Percentiles rank a stretch among this genome's conserved stretches.
Conservation (phyloP, 208 protist species). For the Crithidia acanthocephali region DNA sequence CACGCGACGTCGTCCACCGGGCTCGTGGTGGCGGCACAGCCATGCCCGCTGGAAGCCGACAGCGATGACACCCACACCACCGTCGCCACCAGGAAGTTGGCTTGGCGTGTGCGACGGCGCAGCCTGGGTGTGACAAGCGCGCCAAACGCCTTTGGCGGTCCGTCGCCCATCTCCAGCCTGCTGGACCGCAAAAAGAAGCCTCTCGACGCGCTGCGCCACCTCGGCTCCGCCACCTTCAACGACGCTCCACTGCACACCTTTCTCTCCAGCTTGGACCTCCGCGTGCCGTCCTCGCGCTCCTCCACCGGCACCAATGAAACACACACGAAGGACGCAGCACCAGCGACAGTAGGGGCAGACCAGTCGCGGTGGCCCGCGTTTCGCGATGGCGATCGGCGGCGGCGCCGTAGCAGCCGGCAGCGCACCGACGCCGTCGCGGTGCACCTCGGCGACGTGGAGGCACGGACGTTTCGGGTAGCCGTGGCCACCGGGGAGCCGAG, state of each 20-base stretch:
- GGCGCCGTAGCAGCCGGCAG: conserved; percentile 6
- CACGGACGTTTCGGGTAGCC: conserved; percentile 37
- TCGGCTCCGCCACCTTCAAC: conserved; percentile 36
- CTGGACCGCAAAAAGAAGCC: conserved; percentile 20
- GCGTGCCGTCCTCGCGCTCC: conserved; percentile 6
- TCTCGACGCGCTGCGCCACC: conserved; percentile 31
- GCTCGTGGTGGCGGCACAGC: not conserved
- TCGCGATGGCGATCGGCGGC: conserved; percentile 11
- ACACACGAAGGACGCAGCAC: not conserved
- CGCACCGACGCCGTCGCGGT: conserved; percentile 28
- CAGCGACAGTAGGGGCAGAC: not conserved
- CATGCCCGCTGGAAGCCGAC: not conserved
- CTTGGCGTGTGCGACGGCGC: conserved; percentile 15
- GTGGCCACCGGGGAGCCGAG: conserved; percentile 24
- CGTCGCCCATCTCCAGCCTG: conserved; percentile 2
- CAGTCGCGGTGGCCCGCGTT: conserved; percentile 11
- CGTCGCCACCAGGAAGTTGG: not conserved
- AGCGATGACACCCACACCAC: not conserved
- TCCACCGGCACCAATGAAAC: conserved; percentile 3
- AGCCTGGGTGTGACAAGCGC: not conserved
- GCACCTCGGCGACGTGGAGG: conserved; percentile 42
- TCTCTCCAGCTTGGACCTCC: conserved; percentile 30
- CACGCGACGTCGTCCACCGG: not conserved
- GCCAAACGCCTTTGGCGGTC: not conserved
- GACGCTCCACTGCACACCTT: conserved; percentile 37